Evolutionary conservation across 331 rosid genomes (phyloP).

Genomic region (Rhamnella rubrinervis): DNA sequence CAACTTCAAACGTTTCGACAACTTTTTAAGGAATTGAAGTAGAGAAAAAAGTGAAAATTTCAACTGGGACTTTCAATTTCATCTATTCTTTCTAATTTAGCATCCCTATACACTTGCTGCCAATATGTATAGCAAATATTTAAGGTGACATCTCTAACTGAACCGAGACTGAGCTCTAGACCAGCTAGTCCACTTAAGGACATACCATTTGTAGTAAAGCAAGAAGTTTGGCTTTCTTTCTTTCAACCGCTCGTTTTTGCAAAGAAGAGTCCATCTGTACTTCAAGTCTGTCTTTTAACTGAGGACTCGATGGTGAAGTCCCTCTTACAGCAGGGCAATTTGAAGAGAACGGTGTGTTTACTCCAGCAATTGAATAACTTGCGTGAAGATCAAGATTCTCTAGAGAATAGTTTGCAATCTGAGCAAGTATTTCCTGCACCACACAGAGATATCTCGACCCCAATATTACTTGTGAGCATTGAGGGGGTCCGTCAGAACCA

Average conservation of each 20-base stretch:
- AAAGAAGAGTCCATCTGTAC: slow-evolving; percentile 34
- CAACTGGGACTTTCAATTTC: too few relatives aligned
- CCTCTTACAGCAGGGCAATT: slow-evolving; percentile 17
- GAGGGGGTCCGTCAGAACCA: slow-evolving; percentile 27
- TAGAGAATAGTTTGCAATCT: slow-evolving; percentile 57
- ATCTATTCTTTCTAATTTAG: not conserved
- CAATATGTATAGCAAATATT: too few relatives aligned
- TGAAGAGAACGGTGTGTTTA: slow-evolving; percentile 16
- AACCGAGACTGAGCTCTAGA: slow-evolving; percentile 8
- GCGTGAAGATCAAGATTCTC: slow-evolving; percentile 38
- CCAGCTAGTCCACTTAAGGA: slow-evolving; percentile 1
- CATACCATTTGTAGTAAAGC: slow-evolving; percentile 71
- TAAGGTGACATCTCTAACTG: not conserved
- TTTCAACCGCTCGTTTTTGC: slow-evolving; percentile 39
- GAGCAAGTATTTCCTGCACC: slow-evolving; percentile 63
- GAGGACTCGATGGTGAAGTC: slow-evolving; percentile 15
- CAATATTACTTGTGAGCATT: slow-evolving; percentile 38
- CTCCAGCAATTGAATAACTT: slow-evolving; percentile 29
- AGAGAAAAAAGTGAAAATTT: not conserved
- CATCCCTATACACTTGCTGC: too few relatives aligned
- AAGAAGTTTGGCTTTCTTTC: slow-evolving; percentile 62
- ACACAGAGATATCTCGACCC: slow-evolving; percentile 65
- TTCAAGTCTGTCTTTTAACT: slow-evolving; percentile 25
- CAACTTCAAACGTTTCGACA: not conserved
- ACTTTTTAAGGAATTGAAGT: not conserved